Evolutionary conservation across 352 stramenopile genomes (phyloP), one percentile per base, ranked within the genome.

Genomic region (Pythium rhizo-oryzae): DNA sequence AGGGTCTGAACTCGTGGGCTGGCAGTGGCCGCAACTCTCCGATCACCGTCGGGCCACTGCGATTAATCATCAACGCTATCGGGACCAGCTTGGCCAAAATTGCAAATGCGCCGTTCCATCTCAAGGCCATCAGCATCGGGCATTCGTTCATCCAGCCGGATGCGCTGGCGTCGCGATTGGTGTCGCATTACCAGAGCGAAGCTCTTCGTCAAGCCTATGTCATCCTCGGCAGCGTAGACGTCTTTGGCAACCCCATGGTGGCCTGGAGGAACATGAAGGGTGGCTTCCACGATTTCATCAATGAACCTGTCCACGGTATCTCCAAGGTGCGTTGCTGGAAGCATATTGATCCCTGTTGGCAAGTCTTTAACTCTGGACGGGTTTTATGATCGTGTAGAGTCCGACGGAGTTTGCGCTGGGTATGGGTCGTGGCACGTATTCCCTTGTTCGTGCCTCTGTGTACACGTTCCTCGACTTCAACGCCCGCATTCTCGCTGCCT

Each of bases 381-480:
- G 39, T 41, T 46, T 16, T 8, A 33, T 47, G 41, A 16, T 16
- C n/a, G 19, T 30, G 16, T 74, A 89, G 74, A 92, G 88, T 56
- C 87, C 86, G 1, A 82, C 84, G 13, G 85, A 87, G 18, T 96
- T 96, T 70, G 87, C 83, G 13, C 81, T 87, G 13, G 89, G 89
- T 18, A 81, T 96, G 39, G 82, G 88, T 8, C 81, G 87, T 52
- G 89, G 89, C n/a, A 94, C 87, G 4, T 75, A 91, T n/a, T 92
- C 88, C 43, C 79, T 96, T 9, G 61, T 93, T n/a, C 85, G 87
- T 25, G 87, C 87, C 9, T 92, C 88, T 1, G 81, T 96, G 21
- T 96, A 95, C 62, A 94, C 89, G 2, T 82, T 94, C 39, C 70
- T 96, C 50, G 89, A 96, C 62, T 96, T 96, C 69, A 88, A 93